Evolutionary conservation across 305 asterid genomes (phyloP).

Genomic region (Ajuga reptans): DNA sequence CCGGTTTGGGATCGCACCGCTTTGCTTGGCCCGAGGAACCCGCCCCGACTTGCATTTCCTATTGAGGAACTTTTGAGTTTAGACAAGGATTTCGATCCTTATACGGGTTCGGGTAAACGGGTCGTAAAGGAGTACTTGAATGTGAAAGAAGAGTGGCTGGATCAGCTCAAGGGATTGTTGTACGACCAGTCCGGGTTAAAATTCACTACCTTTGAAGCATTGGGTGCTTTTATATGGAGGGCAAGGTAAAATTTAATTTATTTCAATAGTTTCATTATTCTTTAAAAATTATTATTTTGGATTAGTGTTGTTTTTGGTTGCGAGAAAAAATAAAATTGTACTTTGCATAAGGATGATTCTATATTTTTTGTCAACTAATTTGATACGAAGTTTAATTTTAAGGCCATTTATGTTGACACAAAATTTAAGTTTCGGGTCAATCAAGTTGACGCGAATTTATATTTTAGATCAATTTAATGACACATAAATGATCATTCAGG

Average conservation of each 20-base stretch:
- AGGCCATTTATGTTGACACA: too few relatives aligned
- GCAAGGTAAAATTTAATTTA: conserved; percentile 40
- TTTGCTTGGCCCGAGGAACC: conserved; percentile 60
- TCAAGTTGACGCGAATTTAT: too few relatives aligned
- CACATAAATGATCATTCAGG: too few relatives aligned
- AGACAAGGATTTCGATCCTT: conserved; percentile 35
- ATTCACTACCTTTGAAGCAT: conserved; percentile 66
- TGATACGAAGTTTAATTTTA: too few relatives aligned
- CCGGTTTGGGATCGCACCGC: conserved; percentile 65
- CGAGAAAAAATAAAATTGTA: too few relatives aligned
- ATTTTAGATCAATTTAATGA: too few relatives aligned
- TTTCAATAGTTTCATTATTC: too few relatives aligned
- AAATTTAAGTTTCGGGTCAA: too few relatives aligned
- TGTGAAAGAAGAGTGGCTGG: conserved; percentile 60
- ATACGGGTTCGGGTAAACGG: conserved; percentile 36
- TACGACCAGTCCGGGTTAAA: conserved; percentile 42
- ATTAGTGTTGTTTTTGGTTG: too few relatives aligned
- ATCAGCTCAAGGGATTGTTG: conserved; percentile 42
- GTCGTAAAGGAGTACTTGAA: conserved; percentile 37
- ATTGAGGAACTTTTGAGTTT: conserved; percentile 39
- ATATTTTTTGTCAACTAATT: too few relatives aligned
- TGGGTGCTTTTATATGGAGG: conserved; percentile 76
- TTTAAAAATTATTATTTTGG: too few relatives aligned
- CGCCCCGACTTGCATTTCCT: conserved; percentile 42
- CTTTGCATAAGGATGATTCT: too few relatives aligned